Base-by-base conservation (phyloP, 306 rosid genomes). In the Prunus mira region DNA sequence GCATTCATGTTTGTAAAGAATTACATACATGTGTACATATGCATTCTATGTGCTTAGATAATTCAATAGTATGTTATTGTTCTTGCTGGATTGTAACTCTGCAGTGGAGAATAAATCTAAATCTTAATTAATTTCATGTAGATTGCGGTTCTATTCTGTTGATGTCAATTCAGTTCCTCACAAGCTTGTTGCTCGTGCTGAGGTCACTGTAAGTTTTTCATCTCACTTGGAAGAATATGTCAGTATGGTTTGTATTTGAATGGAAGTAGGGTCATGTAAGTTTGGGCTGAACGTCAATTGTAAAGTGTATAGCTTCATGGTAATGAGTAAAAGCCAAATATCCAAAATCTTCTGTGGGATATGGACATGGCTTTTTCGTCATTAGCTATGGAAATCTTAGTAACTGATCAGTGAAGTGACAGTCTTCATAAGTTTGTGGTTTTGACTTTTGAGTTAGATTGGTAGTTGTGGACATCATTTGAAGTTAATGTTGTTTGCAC, bases 171-270 rank as follows among this genome's bases (percentile, higher is more conserved):
- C 77, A 60, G 95, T 92, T 79, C 76, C 92, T 46, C 93, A 89
- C 86, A 92, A 83, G 87, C 95, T 94, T 63, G 92, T 94, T 67
- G 79, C 90, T 68, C 92, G 78, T 20, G 98, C 93, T 50, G 95
- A 93, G 54, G 94, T 94, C 43, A 88, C 96, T 71, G 98, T 94
- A 86, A 91, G 98, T 89, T 71, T 49, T 75, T 83, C 56, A 14
- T 67, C 50, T 65, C 32, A 52, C 77, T 55, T 79, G 55, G 19
- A 60, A 6, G 7, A 24, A 14, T 60, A 60, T 25, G 19, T 6
- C 38, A 57, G 24, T 7, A 27, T 57, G 63, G 24, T 28, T 57
- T 57, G 63, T 57, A 20, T 20, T 56, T 12, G 63, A n/a, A 24
- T 57, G 15, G 28, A 14, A 57, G 28, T 22, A 20, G 9, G 28